A percentile compares a stretch with the other conserved stretches of the same genome.
Evolutionary conservation across 23 red algal species (phyloP).

Genomic region (Gracilaria gracilis): DNA sequence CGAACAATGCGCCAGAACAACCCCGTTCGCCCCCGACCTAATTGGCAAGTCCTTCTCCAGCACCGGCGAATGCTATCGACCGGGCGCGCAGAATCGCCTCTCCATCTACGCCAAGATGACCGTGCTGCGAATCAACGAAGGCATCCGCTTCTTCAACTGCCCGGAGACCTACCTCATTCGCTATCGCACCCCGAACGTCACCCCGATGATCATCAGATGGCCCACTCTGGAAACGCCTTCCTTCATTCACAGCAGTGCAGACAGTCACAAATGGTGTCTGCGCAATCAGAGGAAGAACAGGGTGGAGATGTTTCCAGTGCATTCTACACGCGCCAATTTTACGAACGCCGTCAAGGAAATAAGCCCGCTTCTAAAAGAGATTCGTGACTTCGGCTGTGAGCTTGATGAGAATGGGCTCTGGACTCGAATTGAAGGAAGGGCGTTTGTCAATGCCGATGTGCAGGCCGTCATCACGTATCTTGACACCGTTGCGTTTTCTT

Average conservation of each 20-base stretch:
- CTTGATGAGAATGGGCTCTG: background rate
- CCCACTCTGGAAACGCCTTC: background rate
- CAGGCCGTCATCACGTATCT: background rate
- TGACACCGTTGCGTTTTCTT: background rate
- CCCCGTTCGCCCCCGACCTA: background rate
- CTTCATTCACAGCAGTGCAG: background rate
- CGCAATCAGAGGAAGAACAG: background rate
- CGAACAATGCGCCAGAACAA: background rate
- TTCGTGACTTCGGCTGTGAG: conserved; percentile 19
- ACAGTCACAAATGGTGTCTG: background rate
- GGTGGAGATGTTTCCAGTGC: conserved; percentile 1
- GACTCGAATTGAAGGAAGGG: background rate
- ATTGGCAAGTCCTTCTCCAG: background rate
- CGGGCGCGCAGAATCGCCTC: too few species aligned
- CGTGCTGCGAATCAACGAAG: background rate
- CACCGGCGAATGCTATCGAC: background rate
- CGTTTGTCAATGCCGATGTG: conserved; percentile 15
- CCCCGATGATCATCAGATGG: conserved; percentile 3
- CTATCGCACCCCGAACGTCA: background rate
- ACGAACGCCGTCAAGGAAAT: background rate
- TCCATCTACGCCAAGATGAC: background rate
- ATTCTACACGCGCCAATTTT: background rate
- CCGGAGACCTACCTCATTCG: background rate
- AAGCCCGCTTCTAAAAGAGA: background rate
- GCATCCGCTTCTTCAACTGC: background rate